Conservation (phyloP, 768 basidiomycete genomes). For the Lanmaoa pseudosensibilis region DNA sequence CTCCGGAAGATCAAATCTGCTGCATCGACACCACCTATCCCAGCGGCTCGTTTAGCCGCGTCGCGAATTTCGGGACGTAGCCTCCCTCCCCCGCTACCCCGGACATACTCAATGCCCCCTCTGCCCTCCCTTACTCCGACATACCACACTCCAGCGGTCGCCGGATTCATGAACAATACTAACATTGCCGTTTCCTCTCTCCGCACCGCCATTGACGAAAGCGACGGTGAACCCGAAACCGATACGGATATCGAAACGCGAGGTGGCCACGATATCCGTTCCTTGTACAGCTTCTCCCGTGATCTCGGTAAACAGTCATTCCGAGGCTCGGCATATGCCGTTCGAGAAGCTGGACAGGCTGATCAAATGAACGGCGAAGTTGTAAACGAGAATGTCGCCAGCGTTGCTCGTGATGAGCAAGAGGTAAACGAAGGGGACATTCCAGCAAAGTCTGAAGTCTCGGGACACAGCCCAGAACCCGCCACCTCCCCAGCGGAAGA, state of each 20-base stretch:
- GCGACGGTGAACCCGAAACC: constrained; percentile 34
- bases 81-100: constrained; percentile 32
- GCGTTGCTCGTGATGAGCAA: constrained; percentile 15
- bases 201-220: constrained; percentile 37
- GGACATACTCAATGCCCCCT: constrained; percentile 35
- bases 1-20: constrained; percentile 37
- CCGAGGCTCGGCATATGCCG: constrained; percentile 26
- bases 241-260: constrained; percentile 34
- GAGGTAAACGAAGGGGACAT: constrained; percentile 1
- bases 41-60: constrained; percentile 34
- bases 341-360: constrained; percentile 20
- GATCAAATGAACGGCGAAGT: constrained; percentile 25
- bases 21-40: constrained; percentile 36
- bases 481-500: constrained; percentile 24
- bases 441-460: constrained; percentile 18
- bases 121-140: constrained; percentile 29
- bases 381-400: constrained; percentile 11
- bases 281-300: constrained; percentile 35
- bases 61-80: constrained; percentile 33
- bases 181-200: constrained; percentile 38
- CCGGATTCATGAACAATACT: constrained; percentile 36
- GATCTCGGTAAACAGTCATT: constrained; percentile 29
- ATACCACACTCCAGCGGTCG: constrained; percentile 26
- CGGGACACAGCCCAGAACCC: constrained; percentile 18
- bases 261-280: constrained; percentile 29